phyloP scores from a whole-genome alignment of 306 rosid species.

The Quercus suber region DNA sequence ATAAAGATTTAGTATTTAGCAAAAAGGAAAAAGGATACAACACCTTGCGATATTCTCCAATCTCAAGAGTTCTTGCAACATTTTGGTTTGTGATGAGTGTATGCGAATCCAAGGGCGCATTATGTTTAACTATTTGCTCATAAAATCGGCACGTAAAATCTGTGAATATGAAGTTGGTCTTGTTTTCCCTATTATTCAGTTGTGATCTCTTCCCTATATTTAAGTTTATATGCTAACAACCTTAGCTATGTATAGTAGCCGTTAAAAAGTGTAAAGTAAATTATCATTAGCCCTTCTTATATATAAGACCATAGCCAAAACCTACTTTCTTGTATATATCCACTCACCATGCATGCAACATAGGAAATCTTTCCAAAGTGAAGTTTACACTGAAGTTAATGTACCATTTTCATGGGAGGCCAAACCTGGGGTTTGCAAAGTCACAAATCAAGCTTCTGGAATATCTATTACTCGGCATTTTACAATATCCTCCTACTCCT shows the following conservation, averaged over 20 bases:
- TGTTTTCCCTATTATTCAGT: not conserved
- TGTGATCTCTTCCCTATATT: no score
- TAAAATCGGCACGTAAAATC: not conserved
- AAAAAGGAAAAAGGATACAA: no score
- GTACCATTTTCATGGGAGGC: constrained; percentile 65
- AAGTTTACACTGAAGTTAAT: constrained; percentile 12
- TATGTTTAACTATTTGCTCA: no score
- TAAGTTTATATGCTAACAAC: not conserved
- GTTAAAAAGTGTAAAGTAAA: constrained; percentile 10
- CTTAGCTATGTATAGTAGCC: not conserved
- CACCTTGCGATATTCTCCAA: no score
- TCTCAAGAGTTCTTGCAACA: no score
- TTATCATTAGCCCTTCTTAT: not conserved
- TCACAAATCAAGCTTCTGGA: not conserved
- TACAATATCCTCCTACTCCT: constrained; percentile 14
- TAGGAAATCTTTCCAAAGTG: not conserved
- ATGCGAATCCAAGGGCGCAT: no score
- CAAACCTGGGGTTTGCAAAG: constrained; percentile 51
- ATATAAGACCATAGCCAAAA: not conserved
- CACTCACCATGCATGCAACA: constrained; percentile 13
- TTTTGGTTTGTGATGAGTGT: no score
- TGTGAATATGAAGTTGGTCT: not conserved
- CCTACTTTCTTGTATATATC: no score
- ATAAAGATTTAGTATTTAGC: no score
- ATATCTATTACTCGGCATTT: not conserved